Evolutionary conservation across 2,329 filamentous ascomycete genomes (phyloP).

Genomic region (Talaromyces islandicus): DNA sequence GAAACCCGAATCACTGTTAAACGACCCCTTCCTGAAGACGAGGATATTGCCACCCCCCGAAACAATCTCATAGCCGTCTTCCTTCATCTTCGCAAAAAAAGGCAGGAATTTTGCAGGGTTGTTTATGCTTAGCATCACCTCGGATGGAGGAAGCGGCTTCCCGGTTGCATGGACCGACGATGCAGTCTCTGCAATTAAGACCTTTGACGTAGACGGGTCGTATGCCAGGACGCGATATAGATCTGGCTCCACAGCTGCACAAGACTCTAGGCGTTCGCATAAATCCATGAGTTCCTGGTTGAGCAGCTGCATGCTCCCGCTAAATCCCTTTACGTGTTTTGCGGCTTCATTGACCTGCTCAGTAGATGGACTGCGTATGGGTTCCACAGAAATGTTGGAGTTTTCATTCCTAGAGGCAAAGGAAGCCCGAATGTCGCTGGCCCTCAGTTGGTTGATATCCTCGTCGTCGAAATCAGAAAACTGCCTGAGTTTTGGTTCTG

Average conservation of each 20-base stretch:
- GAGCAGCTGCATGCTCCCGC: constrained; percentile 3
- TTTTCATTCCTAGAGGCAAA: constrained; percentile 16
- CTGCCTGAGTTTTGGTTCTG: not conserved
- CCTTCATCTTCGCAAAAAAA: constrained; percentile 31
- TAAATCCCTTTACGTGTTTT: constrained; percentile 5
- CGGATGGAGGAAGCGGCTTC: constrained; percentile 21
- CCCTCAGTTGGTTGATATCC: constrained; percentile 27
- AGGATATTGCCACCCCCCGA: constrained; percentile 37
- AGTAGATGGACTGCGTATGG: not conserved
- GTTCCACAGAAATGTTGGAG: constrained; percentile 9
- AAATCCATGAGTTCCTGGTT: constrained; percentile 5
- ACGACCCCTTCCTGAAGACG: constrained; percentile 22
- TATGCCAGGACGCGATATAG: constrained; percentile 34
- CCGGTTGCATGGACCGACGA: constrained; percentile 23
- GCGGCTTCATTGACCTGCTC: not conserved
- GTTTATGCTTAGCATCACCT: constrained; percentile 32
- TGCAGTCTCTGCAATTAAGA: constrained; percentile 27
- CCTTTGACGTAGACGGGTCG: constrained; percentile 24
- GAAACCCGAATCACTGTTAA: not conserved
- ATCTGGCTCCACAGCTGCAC: constrained; percentile 10
- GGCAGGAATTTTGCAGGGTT: constrained; percentile 37
- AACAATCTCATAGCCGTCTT: constrained; percentile 37
- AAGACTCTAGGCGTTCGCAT: constrained; percentile 7
- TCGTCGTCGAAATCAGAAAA: constrained; percentile 14
- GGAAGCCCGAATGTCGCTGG: constrained; percentile 32